phyloP scores from a whole-genome alignment of 306 rosid species.

The Malus sylvestris region DNA sequence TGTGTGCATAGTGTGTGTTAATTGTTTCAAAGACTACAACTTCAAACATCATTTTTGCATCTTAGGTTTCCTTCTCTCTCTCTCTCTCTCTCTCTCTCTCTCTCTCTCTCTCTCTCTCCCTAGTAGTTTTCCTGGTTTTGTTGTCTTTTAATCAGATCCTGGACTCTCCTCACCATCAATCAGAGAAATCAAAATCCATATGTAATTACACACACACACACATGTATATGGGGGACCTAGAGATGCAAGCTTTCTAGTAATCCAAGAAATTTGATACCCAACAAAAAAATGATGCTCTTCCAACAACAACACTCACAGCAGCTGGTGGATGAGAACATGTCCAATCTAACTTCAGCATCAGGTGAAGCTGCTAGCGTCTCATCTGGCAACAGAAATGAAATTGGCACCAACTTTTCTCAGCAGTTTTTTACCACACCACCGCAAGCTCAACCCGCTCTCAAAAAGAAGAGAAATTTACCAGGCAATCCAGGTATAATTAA shows the following conservation, averaged over 20 bases:
- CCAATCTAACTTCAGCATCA: constrained; percentile 87
- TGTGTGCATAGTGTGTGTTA: constrained; percentile 11
- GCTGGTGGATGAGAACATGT: constrained; percentile 75
- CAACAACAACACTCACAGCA: constrained; percentile 28
- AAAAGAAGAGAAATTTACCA: constrained; percentile 91
- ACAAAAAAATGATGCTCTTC: constrained; percentile 40
- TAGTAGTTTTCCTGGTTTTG: constrained; percentile 13
- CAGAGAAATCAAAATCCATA: constrained; percentile 45
- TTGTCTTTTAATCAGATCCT: constrained; percentile 36
- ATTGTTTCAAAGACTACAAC: constrained; percentile 17
- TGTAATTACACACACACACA: background rate
- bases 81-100: background rate
- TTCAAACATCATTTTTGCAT: constrained; percentile 14
- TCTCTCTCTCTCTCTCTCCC: background rate
- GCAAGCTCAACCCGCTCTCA: constrained; percentile 35
- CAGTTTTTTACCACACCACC: constrained; percentile 39
- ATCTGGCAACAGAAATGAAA: constrained; percentile 69
- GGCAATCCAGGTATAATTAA: constrained; percentile 81
- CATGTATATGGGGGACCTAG: constrained; percentile 21
- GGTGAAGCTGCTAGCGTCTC: constrained; percentile 79
- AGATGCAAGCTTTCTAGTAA: constrained; percentile 16
- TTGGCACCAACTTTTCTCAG: constrained; percentile 36
- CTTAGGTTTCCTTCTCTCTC: constrained; percentile 20
- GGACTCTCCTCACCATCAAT: constrained; percentile 13
- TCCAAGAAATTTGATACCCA: constrained; percentile 4